Evolutionary conservation across 2,329 filamentous ascomycete genomes (phyloP).

Genomic region (Cladosporium sp.): DNA sequence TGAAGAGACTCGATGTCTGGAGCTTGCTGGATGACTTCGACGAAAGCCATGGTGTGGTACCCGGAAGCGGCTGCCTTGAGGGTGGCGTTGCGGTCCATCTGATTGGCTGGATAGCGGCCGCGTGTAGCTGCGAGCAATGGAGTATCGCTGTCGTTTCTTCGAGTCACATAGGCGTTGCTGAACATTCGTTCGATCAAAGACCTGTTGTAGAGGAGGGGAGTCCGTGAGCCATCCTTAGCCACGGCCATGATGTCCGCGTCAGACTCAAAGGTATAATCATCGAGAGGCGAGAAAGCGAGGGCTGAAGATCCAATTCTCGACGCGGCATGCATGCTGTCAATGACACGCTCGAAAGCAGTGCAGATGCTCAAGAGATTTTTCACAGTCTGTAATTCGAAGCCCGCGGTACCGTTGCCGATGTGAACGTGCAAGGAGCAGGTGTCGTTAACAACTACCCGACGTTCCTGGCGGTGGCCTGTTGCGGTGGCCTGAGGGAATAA

Average conservation of each 20-base stretch:
- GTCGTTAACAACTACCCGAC: background rate
- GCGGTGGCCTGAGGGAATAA: background rate
- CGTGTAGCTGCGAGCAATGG: background rate
- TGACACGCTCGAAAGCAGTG: constrained; percentile 26
- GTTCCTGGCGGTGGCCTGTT: background rate
- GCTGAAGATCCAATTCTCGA: constrained; percentile 16
- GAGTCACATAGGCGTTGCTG: background rate
- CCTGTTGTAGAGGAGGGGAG: background rate
- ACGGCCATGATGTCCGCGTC: background rate
- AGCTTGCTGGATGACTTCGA: constrained; percentile 6
- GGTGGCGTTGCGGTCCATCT: background rate
- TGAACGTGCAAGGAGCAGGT: constrained; percentile 28
- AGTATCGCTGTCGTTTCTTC: background rate
- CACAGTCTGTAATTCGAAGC: constrained; percentile 23
- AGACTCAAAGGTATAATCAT: background rate
- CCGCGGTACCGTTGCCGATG: constrained; percentile 21
- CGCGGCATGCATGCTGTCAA: constrained; percentile 26
- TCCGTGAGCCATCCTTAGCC: background rate
- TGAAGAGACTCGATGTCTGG: background rate
- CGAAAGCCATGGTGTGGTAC: background rate
- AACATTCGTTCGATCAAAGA: background rate
- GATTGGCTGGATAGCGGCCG: background rate
- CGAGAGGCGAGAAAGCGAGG: background rate
- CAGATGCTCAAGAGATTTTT: constrained; percentile 27
- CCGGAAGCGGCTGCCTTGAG: background rate